Evolutionary conservation across 108 stramenopile genomes (phyloP).

Genomic region (Schizochytrium sp.): DNA sequence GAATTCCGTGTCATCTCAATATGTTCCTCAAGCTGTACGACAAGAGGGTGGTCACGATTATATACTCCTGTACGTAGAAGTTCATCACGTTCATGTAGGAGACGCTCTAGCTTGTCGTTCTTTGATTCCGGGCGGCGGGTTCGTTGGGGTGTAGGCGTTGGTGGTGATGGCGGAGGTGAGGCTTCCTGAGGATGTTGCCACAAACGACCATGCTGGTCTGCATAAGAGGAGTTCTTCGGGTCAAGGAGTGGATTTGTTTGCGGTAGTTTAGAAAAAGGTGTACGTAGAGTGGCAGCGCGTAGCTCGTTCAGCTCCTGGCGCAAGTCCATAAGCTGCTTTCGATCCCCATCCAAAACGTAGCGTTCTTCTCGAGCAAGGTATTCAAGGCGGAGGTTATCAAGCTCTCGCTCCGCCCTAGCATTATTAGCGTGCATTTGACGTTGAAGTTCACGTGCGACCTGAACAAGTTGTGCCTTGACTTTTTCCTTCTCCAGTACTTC

Average conservation of each 20-base stretch:
- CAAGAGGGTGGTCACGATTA: constrained; percentile 26
- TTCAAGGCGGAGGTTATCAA: constrained; percentile 72
- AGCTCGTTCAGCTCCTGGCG: constrained; percentile 70
- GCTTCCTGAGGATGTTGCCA: background rate
- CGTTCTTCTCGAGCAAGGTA: constrained; percentile 73
- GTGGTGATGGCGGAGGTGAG: background rate
- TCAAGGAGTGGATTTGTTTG: background rate
- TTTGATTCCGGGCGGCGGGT: too few relatives aligned
- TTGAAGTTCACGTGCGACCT: constrained; percentile 62
- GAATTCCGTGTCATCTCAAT: constrained; percentile 1
- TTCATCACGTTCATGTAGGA: constrained; percentile 6
- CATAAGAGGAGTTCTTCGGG: too few relatives aligned
- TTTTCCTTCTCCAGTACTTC: constrained; percentile 68
- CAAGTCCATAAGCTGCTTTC: constrained; percentile 68
- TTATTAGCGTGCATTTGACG: constrained; percentile 8
- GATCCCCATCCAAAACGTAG: constrained; percentile 70
- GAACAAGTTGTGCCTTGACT: constrained; percentile 67
- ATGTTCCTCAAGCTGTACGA: constrained; percentile 47
- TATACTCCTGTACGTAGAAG: constrained; percentile 29
- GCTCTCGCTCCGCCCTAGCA: constrained; percentile 63
- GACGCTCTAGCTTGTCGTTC: background rate
- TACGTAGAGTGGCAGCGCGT: constrained; percentile 38
- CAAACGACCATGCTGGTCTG: too few relatives aligned
- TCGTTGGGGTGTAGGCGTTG: background rate
- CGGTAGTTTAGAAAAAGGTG: background rate